phyloP scores from a whole-genome alignment of 73 alveolate genomes.

The Blepharisma stoltei region DNA sequence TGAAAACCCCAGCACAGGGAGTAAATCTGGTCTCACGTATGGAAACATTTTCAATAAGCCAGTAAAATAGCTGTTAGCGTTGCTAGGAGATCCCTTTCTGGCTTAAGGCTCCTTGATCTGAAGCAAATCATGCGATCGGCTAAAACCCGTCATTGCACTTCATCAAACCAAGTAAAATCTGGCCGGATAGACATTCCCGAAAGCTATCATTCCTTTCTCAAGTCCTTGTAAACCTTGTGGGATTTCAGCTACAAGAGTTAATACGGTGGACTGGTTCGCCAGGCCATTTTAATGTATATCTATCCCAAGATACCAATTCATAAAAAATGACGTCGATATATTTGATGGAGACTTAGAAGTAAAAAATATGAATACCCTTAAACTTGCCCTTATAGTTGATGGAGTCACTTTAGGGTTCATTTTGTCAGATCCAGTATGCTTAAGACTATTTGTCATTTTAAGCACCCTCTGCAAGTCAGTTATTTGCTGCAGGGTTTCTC shows the following conservation, averaged over 20 bases:
- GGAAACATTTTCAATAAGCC: too few relatives aligned
- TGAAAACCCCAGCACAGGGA: too few relatives aligned
- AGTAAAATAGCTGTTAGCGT: too few relatives aligned
- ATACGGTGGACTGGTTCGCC: neutral
- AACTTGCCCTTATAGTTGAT: constrained; percentile 22
- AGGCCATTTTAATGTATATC: too few relatives aligned
- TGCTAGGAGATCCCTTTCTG: too few relatives aligned
- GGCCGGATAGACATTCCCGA: too few relatives aligned
- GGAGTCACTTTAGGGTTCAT: constrained; percentile 11
- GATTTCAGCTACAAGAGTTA: neutral
- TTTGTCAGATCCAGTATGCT: neutral
- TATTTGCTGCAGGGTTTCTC: constrained; percentile 82
- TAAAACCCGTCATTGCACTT: too few relatives aligned
- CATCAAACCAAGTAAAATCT: too few relatives aligned
- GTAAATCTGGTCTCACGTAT: too few relatives aligned
- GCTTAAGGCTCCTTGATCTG: too few relatives aligned
- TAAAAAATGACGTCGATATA: neutral
- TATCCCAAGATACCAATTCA: neutral
- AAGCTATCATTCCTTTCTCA: too few relatives aligned
- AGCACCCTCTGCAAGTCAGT: constrained; percentile 42
- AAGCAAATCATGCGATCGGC: too few relatives aligned
- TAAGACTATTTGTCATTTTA: neutral
- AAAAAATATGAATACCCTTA: constrained; percentile 1
- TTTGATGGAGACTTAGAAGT: neutral
- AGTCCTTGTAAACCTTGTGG: neutral